A percentile compares a stretch with the other conserved stretches of the same genome.
phyloP scores from a whole-genome alignment of 179 eudicot genomes.

The Dionaea muscipula region DNA sequence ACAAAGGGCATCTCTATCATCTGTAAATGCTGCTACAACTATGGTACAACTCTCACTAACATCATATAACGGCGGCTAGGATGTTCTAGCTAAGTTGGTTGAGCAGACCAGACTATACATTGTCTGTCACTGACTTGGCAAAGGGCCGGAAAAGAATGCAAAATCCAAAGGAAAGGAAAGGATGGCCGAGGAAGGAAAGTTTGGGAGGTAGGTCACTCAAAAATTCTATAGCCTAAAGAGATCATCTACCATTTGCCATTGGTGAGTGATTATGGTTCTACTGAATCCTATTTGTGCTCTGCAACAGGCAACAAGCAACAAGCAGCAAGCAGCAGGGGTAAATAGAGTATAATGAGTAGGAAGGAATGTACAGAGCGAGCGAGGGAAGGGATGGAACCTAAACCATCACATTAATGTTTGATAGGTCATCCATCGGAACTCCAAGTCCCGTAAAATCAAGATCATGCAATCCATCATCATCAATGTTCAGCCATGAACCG shows the following conservation, averaged over 20 bases:
- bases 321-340: too few relatives aligned
- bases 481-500: constrained; percentile 67
- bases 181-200: constrained; percentile 16
- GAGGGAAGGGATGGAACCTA: constrained; percentile 23
- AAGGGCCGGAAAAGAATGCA: constrained; percentile 8
- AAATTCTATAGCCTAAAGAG: constrained; percentile 31
- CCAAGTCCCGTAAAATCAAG: constrained; percentile 44
- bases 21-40: constrained; percentile 39
- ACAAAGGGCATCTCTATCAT: constrained; percentile 28
- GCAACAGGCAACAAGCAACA: too few relatives aligned
- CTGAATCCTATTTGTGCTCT: constrained; percentile 13
- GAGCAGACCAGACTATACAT: constrained; percentile 32
- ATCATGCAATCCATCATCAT: constrained; percentile 53
- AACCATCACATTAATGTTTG: constrained; percentile 55
- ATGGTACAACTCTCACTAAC: constrained; percentile 27
- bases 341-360: constrained; percentile 22
- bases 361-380: constrained; percentile 43
- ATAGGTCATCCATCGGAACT: constrained; percentile 70
- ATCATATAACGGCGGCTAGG: constrained; percentile 21
- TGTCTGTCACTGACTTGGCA: constrained; percentile 23
- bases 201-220: constrained; percentile 19
- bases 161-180: constrained; percentile 16
- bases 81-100: constrained; percentile 17
- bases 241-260: constrained; percentile 16
- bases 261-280: constrained; percentile 13